Evolutionary conservation across 1,284 basidiomycete species (phyloP), one percentile per base, ranked within the genome.

Genomic region (Lignosus rhinocerotis): DNA sequence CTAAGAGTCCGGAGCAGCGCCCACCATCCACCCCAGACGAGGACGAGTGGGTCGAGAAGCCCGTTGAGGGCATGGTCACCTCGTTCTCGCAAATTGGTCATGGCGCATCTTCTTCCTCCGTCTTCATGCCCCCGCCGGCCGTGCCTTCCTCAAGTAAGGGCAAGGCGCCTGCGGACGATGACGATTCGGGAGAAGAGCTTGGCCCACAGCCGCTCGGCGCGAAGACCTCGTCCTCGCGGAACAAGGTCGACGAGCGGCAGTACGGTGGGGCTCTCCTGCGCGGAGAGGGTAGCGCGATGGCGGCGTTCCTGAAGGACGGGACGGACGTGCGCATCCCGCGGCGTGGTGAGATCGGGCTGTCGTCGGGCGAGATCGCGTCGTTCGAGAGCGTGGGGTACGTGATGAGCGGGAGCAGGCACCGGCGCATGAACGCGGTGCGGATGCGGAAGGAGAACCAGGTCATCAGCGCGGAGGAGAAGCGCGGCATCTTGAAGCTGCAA

Each of bases 401-500:
- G 56, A 99, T 99, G 97, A 94, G 92, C 68, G 96, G 96, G 44
- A 92, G 88, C 69, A 80, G 96, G 56, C 96, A 99, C 73, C 81
- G 88, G 63, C 83, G 92, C 70, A 98, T 98, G 96, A 98, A 96
- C 67, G 97, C 96, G 0, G 96, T 99, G 39, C 90, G 97, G 61
- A 92, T 98, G 85, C 81, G 96, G 68, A 97, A 98, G 81, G 96
- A 99, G 80, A 97, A 98, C 77, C 96, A 99, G 77, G 95, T 99
- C 60, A 96, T 98, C 72, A 94, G 90, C 66, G 95, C 96, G 1
- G 96, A 98, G 77, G 96, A 99, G 80, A 97, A 98, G 80, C 79
- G 95, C 44, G 92, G 93, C 25, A 94, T 98, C 58, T 73, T 98
- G 68, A 95, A 96, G 75, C 71, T 96, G 74, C 94, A 97, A 76